Evolutionary conservation across 495 filamentous ascomycete genomes (phyloP).

Genomic region (Lepidopterella palustris): DNA sequence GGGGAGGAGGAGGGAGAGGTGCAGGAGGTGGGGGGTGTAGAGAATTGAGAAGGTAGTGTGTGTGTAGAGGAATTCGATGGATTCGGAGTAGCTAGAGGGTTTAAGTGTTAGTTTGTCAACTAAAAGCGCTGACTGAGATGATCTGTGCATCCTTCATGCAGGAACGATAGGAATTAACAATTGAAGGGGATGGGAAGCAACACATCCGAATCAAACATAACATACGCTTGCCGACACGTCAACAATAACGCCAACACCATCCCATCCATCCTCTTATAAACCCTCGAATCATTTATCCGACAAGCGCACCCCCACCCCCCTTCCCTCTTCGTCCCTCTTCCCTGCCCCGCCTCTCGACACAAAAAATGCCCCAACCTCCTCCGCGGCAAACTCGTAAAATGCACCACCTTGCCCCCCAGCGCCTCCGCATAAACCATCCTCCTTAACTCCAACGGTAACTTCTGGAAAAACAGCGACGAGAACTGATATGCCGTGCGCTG

Average conservation of each 20-base stretch:
- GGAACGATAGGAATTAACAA: not conserved
- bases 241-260: constrained; percentile 5
- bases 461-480: constrained; percentile 13
- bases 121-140: too few relatives aligned
- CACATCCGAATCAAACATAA: too few relatives aligned
- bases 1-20: constrained; percentile 17
- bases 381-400: constrained; percentile 13
- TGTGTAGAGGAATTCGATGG: constrained; percentile 16
- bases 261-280: not conserved
- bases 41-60: constrained; percentile 24
- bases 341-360: constrained; percentile 25
- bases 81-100: constrained; percentile 24
- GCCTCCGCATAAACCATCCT: constrained; percentile 17
- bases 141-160: too few relatives aligned
- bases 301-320: constrained; percentile 6
- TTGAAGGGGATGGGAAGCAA: not conserved
- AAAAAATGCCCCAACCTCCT: constrained; percentile 20
- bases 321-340: constrained; percentile 19
- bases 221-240: not conserved
- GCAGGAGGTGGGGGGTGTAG: constrained; percentile 19
- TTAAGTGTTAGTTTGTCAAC: too few relatives aligned
- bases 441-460: constrained; percentile 23
- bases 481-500: constrained; percentile 10
- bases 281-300: not conserved
- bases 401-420: constrained; percentile 9